phyloP scores from a whole-genome alignment of 2,329 filamentous ascomycete genomes.

The Hymenoscyphus albidus region DNA sequence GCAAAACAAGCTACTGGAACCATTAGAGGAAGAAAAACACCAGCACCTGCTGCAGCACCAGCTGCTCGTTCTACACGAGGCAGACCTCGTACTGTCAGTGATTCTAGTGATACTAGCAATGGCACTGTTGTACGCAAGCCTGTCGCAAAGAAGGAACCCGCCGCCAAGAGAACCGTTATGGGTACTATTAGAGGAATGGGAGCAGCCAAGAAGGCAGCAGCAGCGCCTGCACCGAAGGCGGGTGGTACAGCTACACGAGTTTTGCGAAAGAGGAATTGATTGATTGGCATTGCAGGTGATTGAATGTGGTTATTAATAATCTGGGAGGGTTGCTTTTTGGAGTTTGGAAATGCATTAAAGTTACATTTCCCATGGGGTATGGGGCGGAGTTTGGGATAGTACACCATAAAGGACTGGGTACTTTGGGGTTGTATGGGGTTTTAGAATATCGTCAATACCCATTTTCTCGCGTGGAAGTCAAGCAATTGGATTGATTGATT shows the following conservation, averaged over 20 bases:
- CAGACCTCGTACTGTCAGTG: conserved; percentile 57
- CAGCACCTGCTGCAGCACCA: conserved; percentile 34
- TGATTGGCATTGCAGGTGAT: background rate
- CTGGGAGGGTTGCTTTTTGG: background rate
- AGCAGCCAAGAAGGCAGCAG: conserved; percentile 49
- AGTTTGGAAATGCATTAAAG: background rate
- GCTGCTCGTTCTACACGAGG: conserved; percentile 46
- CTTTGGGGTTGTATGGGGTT: no score
- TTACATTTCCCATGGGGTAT: background rate
- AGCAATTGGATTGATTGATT: no score
- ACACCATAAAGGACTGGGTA: no score
- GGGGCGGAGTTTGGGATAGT: background rate
- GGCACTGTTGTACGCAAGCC: conserved; percentile 61
- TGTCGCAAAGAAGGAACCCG: conserved; percentile 38
- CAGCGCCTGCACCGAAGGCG: conserved; percentile 37
- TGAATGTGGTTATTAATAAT: background rate
- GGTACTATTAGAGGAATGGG: conserved; percentile 50
- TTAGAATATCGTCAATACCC: no score
- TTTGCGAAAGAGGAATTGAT: conserved; percentile 34
- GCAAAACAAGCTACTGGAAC: conserved; percentile 16
- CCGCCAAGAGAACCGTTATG: conserved; percentile 51
- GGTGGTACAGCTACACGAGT: conserved; percentile 32
- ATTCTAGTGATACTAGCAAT: conserved; percentile 57
- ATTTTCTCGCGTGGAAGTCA: no score
- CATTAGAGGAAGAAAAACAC: conserved; percentile 29